Percentiles rank a stretch among this genome's conserved stretches.
phyloP scores from a whole-genome alignment of 2,329 filamentous ascomycete genomes.

The Exophiala sp. region DNA sequence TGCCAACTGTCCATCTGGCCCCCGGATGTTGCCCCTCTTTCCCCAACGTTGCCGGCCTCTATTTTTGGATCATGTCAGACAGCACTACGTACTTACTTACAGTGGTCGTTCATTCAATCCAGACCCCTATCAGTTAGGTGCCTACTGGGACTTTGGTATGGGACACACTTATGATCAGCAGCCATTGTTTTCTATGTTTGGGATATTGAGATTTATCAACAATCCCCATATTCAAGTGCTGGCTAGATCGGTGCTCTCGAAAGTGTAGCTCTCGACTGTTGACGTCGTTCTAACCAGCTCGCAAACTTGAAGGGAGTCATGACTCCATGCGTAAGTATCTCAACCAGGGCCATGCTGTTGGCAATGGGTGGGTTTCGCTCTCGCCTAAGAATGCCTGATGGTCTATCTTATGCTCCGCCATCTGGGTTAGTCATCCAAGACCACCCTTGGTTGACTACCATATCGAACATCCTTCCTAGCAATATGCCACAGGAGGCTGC shows the following conservation, averaged over 20 bases:
- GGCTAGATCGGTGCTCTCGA: neutral
- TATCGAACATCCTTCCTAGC: neutral
- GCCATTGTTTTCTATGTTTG: slow-evolving; percentile 3
- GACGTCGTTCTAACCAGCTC: too few species aligned
- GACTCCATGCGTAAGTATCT: too few species aligned
- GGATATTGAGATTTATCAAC: neutral
- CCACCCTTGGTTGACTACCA: neutral
- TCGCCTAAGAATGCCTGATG: too few species aligned
- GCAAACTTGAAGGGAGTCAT: too few species aligned
- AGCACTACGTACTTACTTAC: too few species aligned
- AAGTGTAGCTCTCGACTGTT: too few species aligned
- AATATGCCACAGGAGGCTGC: slow-evolving; percentile 14
- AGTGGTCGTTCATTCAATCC: too few species aligned
- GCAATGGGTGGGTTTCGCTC: too few species aligned
- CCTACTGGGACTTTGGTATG: too few species aligned
- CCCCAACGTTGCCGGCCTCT: neutral
- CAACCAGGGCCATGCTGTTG: too few species aligned
- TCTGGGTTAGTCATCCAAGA: neutral
- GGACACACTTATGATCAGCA: too few species aligned
- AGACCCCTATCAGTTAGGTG: too few species aligned
- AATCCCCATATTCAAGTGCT: neutral
- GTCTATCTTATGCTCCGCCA: neutral
- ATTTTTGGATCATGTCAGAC: neutral
- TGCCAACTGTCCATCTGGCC: neutral
- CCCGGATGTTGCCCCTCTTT: neutral